Evolutionary conservation across 805 yeast genomes (phyloP).

Genomic region (Pichia heedii): DNA sequence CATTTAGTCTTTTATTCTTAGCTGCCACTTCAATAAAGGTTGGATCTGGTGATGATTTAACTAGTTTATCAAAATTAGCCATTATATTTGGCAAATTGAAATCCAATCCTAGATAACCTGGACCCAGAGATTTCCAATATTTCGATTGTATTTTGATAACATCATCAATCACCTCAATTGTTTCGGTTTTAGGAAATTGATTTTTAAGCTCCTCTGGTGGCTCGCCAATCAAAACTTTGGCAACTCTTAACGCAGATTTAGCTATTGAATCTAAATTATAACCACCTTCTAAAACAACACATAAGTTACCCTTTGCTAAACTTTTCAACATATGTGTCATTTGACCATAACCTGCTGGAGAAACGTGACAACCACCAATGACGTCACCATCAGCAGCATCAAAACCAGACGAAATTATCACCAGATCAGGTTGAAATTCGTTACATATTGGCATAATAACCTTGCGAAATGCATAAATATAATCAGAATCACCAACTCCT

Average conservation of each 20-base stretch:
- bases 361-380: conserved; percentile 91
- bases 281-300: conserved; percentile 94
- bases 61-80: conserved; percentile 27
- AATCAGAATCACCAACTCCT: conserved; percentile 94
- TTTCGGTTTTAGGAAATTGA: conserved; percentile 61
- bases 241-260: conserved; percentile 82
- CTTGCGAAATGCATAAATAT: conserved; percentile 80
- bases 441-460: conserved; percentile 80
- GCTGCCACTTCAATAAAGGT: conserved; percentile 28
- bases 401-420: conserved; percentile 89
- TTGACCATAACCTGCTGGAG: conserved; percentile 93
- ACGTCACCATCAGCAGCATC: conserved; percentile 99
- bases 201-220: conserved; percentile 77
- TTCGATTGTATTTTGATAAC: conserved; percentile 73
- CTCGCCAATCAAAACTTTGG: conserved; percentile 86
- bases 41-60: conserved; percentile 34
- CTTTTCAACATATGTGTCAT: conserved; percentile 90
- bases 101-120: conserved; percentile 42
- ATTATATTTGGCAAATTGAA: conserved; percentile 22
- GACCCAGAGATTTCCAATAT: conserved; percentile 79
- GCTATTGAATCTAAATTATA: conserved; percentile 89
- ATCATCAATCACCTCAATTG: conserved; percentile 71
- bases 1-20: conserved; percentile 48
- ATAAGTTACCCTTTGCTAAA: conserved; percentile 78
- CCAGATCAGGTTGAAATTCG: conserved; percentile 89